Evolutionary conservation across 2,329 filamentous ascomycete species (phyloP), one percentile per base, ranked within the genome.

Genomic region (Colletotrichum euphorbiae): DNA sequence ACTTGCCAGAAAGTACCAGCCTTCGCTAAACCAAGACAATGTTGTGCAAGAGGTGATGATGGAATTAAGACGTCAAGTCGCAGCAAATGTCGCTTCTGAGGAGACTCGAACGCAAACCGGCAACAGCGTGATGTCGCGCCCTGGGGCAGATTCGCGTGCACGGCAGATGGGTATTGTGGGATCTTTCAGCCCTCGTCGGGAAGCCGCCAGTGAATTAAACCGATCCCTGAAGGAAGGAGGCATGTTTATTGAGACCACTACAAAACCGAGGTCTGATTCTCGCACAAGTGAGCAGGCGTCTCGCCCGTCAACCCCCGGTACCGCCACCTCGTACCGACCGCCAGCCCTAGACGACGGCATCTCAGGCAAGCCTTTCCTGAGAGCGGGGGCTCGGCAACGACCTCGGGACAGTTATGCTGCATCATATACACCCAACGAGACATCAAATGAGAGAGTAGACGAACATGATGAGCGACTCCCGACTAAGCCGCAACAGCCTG

Each of bases 331-430:
- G 11, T 36, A 66, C 33, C 66, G 66, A 40, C 66, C 50, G 24
- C 62, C 56, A n/a, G 8, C 71, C 8, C 67, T 75, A 6, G 80
- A 84, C 58, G 84, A 87, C 70, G 86, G 86, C 9, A 85, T 88
- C 31, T 83, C 85, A 6, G 85, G 86, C 21, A 85, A 77, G 69
- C 86, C 86, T 0, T 88, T 88, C 71, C 76, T 85, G 12, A 80
- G 85, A 24, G 84, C 15, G 77, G 76, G 36, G 79, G 76, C 13
- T 74, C 77, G 2, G 77, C 78, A 17, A 71, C 75, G 33, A 46
- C 64, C 54, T 15, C 67, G 28, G 33, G 64, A 67, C 48, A 21
- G 13, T 13, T 46, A 45, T 33, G 50, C 46, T 3, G 60, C 46
- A 6, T 58, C 62, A 6, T 66, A 77, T 11, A 73, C 76, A 19